A percentile compares a stretch with the other conserved stretches of the same genome.
Evolutionary conservation across 768 basidiomycete genomes (phyloP).

Genomic region (Tulasnella sp.): DNA sequence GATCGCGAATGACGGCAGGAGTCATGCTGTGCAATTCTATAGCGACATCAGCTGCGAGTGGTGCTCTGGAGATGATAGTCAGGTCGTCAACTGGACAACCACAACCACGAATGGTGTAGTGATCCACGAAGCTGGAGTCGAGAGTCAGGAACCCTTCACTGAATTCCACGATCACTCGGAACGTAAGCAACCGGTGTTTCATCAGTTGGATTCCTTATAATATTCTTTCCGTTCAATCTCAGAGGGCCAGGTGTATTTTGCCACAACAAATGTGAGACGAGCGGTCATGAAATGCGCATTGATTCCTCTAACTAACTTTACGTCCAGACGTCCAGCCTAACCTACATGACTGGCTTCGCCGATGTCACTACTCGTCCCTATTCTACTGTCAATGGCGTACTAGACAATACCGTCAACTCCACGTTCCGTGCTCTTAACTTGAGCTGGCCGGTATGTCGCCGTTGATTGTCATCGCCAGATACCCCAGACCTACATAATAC

Average conservation of each 20-base stretch:
- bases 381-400: background rate
- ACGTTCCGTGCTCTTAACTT: background rate
- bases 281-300: background rate
- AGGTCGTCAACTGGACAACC: slow-evolving; percentile 6
- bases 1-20: slow-evolving; percentile 17
- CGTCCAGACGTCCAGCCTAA: background rate
- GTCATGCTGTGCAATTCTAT: slow-evolving; percentile 20
- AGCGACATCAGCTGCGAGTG: slow-evolving; percentile 24
- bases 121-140: slow-evolving; percentile 1
- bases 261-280: background rate
- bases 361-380: background rate
- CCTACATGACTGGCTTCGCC: background rate
- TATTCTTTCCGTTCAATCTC: background rate
- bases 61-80: slow-evolving; percentile 19
- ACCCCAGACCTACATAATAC: too few relatives aligned
- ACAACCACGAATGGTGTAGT: background rate
- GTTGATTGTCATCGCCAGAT: too few relatives aligned
- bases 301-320: too few relatives aligned
- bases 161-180: slow-evolving; percentile 2
- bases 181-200: slow-evolving; percentile 6
- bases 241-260: background rate
- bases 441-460: background rate
- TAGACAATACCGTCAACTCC: background rate
- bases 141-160: background rate
- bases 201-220: background rate